Evolutionary conservation across 2,329 filamentous ascomycete genomes (phyloP).

Genomic region (Hypomyces rosellus): DNA sequence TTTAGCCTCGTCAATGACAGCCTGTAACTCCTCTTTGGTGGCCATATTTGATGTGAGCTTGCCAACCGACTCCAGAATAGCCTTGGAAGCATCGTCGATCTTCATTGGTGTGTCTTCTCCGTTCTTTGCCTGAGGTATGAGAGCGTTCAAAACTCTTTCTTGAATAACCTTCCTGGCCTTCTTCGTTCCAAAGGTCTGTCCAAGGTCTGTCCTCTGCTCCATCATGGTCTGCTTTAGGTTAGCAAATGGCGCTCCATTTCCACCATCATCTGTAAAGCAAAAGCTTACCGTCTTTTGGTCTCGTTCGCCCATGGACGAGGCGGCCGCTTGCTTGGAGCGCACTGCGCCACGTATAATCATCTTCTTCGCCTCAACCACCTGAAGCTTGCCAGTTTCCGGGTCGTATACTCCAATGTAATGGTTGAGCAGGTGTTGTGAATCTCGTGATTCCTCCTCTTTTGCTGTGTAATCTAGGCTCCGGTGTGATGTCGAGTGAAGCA

Average conservation of each 20-base stretch:
- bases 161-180: constrained; percentile 75
- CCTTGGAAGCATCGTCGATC: constrained; percentile 49
- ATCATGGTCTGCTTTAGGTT: constrained; percentile 44
- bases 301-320: constrained; percentile 36
- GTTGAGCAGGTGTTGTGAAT: constrained; percentile 38
- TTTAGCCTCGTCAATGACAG: constrained; percentile 59
- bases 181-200: constrained; percentile 76
- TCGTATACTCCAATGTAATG: constrained; percentile 63
- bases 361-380: constrained; percentile 58
- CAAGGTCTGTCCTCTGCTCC: constrained; percentile 62
- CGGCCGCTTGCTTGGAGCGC: constrained; percentile 46
- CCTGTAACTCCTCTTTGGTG: constrained; percentile 58
- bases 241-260: constrained; percentile 7
- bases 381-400: constrained; percentile 50
- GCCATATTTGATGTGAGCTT: constrained; percentile 59
- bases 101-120: constrained; percentile 37
- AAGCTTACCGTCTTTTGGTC: constrained; percentile 8
- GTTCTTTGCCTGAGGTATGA: constrained; percentile 38
- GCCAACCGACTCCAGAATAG: constrained; percentile 58
- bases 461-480: constrained; percentile 54
- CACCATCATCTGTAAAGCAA: neutral
- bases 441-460: constrained; percentile 37
- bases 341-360: constrained; percentile 55
- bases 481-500: constrained; percentile 53
- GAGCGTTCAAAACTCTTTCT: constrained; percentile 64